phyloP scores from a whole-genome alignment of 2,329 filamentous ascomycete species.

The Pseudocercospora vitis region DNA sequence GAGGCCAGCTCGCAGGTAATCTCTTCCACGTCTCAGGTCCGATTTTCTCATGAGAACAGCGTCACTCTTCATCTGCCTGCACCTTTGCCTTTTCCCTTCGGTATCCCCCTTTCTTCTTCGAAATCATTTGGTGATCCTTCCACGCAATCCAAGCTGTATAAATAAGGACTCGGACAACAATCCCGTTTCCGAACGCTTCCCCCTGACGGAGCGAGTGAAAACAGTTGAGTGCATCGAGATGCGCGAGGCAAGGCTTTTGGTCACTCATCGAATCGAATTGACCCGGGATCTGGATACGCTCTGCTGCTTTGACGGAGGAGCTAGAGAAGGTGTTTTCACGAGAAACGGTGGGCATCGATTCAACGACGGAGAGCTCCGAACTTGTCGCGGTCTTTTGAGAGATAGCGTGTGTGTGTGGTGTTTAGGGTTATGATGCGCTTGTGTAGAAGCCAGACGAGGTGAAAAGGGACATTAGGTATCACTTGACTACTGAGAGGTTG shows the following conservation, averaged over 20 bases:
- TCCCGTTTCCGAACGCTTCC: too few relatives aligned
- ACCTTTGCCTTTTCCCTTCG: too few relatives aligned
- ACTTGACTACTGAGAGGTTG: conserved; percentile 10
- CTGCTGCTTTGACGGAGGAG: conserved; percentile 8
- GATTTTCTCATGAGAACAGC: background rate
- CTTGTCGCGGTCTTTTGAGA: too few relatives aligned
- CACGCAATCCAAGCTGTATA: too few relatives aligned
- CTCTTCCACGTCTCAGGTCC: background rate
- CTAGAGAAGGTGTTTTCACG: conserved; percentile 5
- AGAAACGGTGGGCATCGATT: background rate
- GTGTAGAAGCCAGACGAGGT: conserved; percentile 7
- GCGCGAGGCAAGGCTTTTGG: too few relatives aligned
- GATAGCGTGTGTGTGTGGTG: background rate
- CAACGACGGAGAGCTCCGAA: background rate
- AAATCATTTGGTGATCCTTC: too few relatives aligned
- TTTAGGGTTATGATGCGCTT: conserved; percentile 9
- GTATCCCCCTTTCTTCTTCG: too few relatives aligned
- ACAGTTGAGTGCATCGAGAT: too few relatives aligned
- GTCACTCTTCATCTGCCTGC: too few relatives aligned
- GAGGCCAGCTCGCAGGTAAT: background rate
- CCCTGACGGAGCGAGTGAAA: too few relatives aligned
- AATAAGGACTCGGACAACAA: too few relatives aligned
- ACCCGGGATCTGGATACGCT: conserved; percentile 9
- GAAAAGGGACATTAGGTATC: conserved; percentile 3
- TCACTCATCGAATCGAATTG: too few relatives aligned